Percentiles rank a stretch among this genome's conserved stretches.
phyloP scores from a whole-genome alignment of 257 asterid species.

The Solanum etuberosum region DNA sequence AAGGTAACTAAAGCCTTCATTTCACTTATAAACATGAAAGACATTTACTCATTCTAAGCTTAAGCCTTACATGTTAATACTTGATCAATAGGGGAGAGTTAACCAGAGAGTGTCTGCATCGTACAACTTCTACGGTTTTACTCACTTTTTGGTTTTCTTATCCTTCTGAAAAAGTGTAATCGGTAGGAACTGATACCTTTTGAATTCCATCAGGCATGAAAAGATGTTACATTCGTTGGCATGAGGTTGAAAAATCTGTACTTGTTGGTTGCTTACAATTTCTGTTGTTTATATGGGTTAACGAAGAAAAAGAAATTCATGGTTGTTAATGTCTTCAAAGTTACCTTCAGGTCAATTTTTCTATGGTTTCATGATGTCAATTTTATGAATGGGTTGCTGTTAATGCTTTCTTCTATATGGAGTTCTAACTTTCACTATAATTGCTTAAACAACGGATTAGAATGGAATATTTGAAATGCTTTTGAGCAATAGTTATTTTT shows the following conservation, averaged over 20 bases:
- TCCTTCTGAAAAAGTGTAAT: neutral
- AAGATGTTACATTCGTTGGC: neutral
- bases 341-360: neutral
- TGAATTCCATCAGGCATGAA: neutral
- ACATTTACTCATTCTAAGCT: neutral
- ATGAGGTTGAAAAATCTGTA: neutral
- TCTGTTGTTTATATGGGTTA: neutral
- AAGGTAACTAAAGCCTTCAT: constrained; percentile 38
- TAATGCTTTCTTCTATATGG: neutral
- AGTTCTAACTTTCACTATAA: neutral
- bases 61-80: neutral
- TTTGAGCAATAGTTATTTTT: neutral
- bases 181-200: neutral
- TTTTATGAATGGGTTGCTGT: neutral
- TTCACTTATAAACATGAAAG: neutral
- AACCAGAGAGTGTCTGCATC: neutral
- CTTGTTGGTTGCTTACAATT: neutral
- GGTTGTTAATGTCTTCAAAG: neutral
- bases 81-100: neutral
- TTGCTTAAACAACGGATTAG: neutral
- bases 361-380: neutral
- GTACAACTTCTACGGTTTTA: neutral
- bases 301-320: neutral
- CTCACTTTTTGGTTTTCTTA: neutral
- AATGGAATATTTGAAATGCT: neutral